Evolutionary conservation across 345 rosid species (phyloP).

Genomic region (Murraya paniculata): DNA sequence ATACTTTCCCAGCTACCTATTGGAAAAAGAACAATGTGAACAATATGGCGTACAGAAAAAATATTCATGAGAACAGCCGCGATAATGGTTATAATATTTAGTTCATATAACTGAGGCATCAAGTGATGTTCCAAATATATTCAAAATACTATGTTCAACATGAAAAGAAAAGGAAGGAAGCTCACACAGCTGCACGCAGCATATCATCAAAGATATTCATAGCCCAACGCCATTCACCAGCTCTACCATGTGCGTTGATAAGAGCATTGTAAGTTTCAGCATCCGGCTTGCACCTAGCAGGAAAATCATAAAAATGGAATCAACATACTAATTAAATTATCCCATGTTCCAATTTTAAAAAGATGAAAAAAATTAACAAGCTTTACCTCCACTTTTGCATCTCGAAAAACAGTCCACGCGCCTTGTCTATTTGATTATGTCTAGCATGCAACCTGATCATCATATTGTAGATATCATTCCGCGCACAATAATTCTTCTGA

Average conservation of each 20-base stretch:
- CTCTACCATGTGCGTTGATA: constrained; percentile 83
- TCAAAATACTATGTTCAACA: constrained; percentile 4
- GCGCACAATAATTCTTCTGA: constrained; percentile 80
- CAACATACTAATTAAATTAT: not conserved
- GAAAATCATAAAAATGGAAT: constrained; percentile 5
- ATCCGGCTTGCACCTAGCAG: constrained; percentile 82
- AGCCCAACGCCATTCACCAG: constrained; percentile 97
- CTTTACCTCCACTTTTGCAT: constrained; percentile 92
- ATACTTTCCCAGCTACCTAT: not conserved
- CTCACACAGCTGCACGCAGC: constrained; percentile 77
- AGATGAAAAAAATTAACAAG: not conserved
- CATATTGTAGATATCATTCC: constrained; percentile 81
- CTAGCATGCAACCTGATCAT: constrained; percentile 85
- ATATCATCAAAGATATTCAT: constrained; percentile 88
- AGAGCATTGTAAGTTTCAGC: constrained; percentile 88
- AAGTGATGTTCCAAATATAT: constrained; percentile 3
- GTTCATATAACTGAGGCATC: not conserved
- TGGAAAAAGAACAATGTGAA: not conserved
- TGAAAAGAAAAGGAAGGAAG: constrained; percentile 26
- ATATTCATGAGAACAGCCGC: not conserved
- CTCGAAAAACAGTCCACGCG: constrained; percentile 93
- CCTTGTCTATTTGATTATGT: constrained; percentile 69
- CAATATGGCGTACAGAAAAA: not conserved
- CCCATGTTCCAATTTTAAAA: not conserved
- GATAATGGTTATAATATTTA: not conserved